Evolutionary conservation across 495 filamentous ascomycete genomes (phyloP).

Genomic region (Aspergillus panamensis): DNA sequence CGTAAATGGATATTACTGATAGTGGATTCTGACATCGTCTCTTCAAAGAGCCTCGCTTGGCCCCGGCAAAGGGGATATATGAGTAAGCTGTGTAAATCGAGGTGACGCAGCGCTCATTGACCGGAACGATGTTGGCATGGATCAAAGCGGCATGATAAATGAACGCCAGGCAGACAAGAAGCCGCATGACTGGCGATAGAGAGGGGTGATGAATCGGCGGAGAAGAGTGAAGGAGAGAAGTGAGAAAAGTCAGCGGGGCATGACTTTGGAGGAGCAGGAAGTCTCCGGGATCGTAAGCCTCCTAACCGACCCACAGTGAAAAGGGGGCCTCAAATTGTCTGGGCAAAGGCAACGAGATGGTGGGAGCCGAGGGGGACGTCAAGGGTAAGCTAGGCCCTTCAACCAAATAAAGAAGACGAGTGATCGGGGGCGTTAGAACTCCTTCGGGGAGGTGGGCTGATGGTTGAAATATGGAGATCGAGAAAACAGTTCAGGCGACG

Average conservation of each 20-base stretch:
- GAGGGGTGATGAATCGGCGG: not conserved
- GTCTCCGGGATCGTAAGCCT: not conserved
- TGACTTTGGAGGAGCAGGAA: not conserved
- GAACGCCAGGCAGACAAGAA: not conserved
- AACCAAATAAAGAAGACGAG: not conserved
- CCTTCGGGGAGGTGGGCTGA: not conserved
- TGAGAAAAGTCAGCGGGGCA: slow-evolving; percentile 3
- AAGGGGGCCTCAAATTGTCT: not conserved
- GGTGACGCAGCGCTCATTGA: slow-evolving; percentile 38
- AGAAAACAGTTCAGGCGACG: not conserved
- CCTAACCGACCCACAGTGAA: not conserved
- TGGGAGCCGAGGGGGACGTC: not conserved
- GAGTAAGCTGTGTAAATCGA: slow-evolving; percentile 35
- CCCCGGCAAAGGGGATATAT: slow-evolving; percentile 37
- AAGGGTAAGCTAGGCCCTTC: not conserved
- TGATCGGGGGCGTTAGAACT: not conserved
- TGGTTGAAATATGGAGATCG: not conserved
- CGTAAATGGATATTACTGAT: slow-evolving; percentile 39
- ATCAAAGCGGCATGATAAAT: not conserved
- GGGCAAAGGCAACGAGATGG: not conserved
- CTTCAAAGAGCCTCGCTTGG: slow-evolving; percentile 25
- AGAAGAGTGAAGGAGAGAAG: not conserved
- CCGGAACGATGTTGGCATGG: slow-evolving; percentile 13
- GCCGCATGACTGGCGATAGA: slow-evolving; percentile 2
- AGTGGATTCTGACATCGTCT: slow-evolving; percentile 35